Percentiles rank a stretch among this genome's conserved stretches.
These are phyloP conservation scores for peach (Prunus persica) DNA, from an alignment of 306 rosid genomes.

Conservation along the genomic window DNA sequence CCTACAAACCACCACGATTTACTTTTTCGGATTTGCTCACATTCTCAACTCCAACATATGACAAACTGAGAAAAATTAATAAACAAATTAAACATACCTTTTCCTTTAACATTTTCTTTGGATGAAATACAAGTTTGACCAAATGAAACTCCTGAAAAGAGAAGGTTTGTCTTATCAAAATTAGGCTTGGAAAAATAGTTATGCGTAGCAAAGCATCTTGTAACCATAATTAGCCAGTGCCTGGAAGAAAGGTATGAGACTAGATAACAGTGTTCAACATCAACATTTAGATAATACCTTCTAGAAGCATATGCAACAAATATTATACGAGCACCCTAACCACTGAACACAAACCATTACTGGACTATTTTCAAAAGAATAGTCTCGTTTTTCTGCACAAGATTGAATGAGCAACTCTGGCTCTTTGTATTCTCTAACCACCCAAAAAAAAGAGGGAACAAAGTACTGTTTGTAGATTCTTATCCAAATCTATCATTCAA, in stretches of 20 bases:
- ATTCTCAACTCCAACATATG: conserved; percentile 21
- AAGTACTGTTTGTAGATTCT: not conserved
- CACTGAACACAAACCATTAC: not conserved
- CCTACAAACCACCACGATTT: not conserved
- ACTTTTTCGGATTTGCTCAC: not conserved
- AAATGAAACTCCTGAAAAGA: conserved; percentile 89
- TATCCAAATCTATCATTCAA: not conserved
- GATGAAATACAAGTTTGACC: conserved; percentile 76
- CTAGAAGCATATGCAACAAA: not conserved
- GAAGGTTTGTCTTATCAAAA: conserved; percentile 56
- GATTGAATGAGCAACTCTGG: not conserved
- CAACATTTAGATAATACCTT: conserved; percentile 20
- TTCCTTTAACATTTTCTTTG: conserved; percentile 73
- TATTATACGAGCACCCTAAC: not conserved
- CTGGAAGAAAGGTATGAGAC: conserved; percentile 21
- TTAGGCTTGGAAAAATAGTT: conserved; percentile 30
- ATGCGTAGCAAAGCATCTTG: conserved; percentile 37
- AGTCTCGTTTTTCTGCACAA: not conserved
- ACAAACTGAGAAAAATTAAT: conserved; percentile 23
- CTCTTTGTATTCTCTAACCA: not conserved
- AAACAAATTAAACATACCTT: conserved; percentile 69
- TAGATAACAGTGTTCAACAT: conserved; percentile 10
- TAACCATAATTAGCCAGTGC: conserved; percentile 25
- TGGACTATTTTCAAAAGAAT: not conserved
- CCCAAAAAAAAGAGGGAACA: not conserved